phyloP scores from a whole-genome alignment of 2,329 filamentous ascomycete genomes.

The Pseudogymnoascus sp. region DNA sequence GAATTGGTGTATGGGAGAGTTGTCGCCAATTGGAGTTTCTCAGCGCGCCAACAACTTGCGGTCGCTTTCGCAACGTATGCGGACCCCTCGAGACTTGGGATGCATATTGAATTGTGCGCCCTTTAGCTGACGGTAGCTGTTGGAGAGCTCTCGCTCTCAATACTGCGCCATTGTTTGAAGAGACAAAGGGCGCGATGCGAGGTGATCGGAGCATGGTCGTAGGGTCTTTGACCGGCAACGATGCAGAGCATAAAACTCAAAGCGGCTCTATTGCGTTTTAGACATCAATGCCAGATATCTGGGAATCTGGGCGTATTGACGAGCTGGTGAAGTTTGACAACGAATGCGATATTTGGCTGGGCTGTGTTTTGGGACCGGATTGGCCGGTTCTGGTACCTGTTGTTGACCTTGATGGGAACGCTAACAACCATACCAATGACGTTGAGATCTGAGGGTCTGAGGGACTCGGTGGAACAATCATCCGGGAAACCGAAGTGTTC shows the following conservation, averaged over 20 bases:
- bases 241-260: not conserved
- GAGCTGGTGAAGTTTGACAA: constrained; percentile 1
- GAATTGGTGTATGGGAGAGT: constrained; percentile 13
- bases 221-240: not conserved
- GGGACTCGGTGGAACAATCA: not conserved
- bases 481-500: not conserved
- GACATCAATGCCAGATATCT: not conserved
- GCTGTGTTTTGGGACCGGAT: not conserved
- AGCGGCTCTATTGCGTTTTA: not conserved
- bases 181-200: not conserved
- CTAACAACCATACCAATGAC: not conserved
- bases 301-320: not conserved
- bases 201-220: not conserved
- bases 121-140: not conserved
- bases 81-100: not conserved
- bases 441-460: not conserved
- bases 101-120: not conserved
- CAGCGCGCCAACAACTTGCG: not conserved
- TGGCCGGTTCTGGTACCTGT: not conserved
- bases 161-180: not conserved
- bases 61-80: not conserved
- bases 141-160: not conserved
- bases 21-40: constrained; percentile 11
- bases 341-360: not conserved
- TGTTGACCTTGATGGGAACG: not conserved